A percentile compares a stretch with the other conserved stretches of the same genome.
These are phyloP conservation scores for Colletotrichum sp. DNA, from an alignment of 2,329 filamentous ascomycete genomes.

Conservation along the genomic window DNA sequence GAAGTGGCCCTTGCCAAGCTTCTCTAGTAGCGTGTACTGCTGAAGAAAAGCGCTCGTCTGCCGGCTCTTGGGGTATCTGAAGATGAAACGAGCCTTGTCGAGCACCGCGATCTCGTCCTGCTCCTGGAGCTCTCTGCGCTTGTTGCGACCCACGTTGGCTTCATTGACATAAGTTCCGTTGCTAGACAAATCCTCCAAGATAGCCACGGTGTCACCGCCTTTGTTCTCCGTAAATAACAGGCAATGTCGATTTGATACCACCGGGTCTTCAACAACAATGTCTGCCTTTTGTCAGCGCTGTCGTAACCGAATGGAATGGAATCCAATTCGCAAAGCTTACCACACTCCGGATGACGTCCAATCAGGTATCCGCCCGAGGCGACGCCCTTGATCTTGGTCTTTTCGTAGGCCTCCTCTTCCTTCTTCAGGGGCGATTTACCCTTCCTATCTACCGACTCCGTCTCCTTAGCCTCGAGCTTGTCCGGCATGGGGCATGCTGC, in stretches of 20 bases:
- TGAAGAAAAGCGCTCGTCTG: conserved; percentile 81
- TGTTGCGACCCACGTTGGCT: conserved; percentile 87
- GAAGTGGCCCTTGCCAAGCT: conserved; percentile 93
- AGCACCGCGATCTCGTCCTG: conserved; percentile 90
- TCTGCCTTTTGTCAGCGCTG: conserved; percentile 49
- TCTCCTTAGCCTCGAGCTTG: conserved; percentile 41
- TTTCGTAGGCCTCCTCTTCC: conserved; percentile 66
- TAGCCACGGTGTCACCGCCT: conserved; percentile 65
- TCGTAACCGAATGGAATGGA: not conserved
- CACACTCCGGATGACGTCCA: conserved; percentile 92
- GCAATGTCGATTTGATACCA: conserved; percentile 87
- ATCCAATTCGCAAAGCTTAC: conserved; percentile 56
- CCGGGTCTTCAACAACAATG: conserved; percentile 75
- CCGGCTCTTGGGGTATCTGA: conserved; percentile 82
- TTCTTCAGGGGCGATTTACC: conserved; percentile 53
- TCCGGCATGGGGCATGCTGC: conserved; percentile 69
- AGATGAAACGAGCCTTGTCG: conserved; percentile 85
- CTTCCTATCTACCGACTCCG: conserved; percentile 41
- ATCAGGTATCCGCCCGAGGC: conserved; percentile 87
- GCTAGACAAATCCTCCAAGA: conserved; percentile 91
- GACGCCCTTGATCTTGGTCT: conserved; percentile 64
- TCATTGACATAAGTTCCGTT: conserved; percentile 98
- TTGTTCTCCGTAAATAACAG: conserved; percentile 69
- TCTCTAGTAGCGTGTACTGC: conserved; percentile 83
- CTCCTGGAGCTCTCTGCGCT: conserved; percentile 85